These are phyloP conservation scores for Dillenia turbinata DNA, from an alignment of 164 flowering plant genomes.

Conservation along the genomic window DNA sequence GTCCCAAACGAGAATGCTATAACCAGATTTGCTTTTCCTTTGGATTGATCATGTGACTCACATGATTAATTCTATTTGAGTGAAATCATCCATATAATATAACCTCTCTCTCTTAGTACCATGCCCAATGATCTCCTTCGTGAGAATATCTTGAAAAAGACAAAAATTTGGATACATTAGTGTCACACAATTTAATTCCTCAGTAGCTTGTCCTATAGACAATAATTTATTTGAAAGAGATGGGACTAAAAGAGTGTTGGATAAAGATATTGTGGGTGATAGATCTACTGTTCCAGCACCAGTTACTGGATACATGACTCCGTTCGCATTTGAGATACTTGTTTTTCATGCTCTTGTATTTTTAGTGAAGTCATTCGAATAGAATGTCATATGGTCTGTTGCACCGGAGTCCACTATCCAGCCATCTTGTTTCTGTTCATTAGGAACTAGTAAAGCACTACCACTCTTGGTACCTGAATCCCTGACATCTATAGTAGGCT, in stretches of 20 bases:
- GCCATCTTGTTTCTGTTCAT: background rate
- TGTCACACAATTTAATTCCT: background rate
- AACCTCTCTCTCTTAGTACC: background rate
- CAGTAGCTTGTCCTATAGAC: background rate
- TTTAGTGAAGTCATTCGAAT: background rate
- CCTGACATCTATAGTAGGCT: background rate
- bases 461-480: background rate
- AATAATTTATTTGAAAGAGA: background rate
- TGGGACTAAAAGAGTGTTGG: background rate
- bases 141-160: background rate
- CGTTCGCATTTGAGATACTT: background rate
- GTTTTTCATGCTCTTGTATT: background rate
- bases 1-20: background rate
- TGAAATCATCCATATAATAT: slow-evolving; percentile 1
- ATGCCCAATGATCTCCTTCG: background rate
- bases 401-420: slow-evolving; percentile 1
- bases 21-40: slow-evolving; percentile 1
- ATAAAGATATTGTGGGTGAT: background rate
- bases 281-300: background rate
- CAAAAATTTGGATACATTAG: background rate
- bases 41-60: background rate
- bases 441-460: background rate
- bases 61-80: background rate
- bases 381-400: background rate
- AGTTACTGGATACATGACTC: background rate